Conservation (phyloP, 176 grass and related monocot genomes). For the Zoysia japonica region DNA sequence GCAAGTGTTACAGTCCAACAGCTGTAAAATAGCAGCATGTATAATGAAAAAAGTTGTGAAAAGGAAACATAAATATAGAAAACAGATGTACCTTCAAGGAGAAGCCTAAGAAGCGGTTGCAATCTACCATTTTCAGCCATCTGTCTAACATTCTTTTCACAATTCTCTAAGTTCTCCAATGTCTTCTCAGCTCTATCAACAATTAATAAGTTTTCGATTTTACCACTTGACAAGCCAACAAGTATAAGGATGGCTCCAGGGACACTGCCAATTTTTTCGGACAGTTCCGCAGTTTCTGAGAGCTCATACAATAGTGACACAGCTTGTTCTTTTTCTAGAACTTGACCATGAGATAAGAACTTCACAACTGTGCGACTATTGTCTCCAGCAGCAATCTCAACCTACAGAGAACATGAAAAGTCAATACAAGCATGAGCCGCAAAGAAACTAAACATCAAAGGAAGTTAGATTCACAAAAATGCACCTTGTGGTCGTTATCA, state of each 20-base stretch:
- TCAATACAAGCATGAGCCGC: slow-evolving; percentile 31
- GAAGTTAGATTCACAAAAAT: slow-evolving; percentile 13
- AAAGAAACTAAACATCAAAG: slow-evolving; percentile 18
- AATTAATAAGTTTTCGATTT: slow-evolving; percentile 65
- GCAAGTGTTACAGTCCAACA: background rate
- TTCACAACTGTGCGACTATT: slow-evolving; percentile 95
- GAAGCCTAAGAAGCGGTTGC: slow-evolving; percentile 81
- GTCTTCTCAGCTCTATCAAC: slow-evolving; percentile 79
- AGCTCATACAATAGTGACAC: slow-evolving; percentile 85
- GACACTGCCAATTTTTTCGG: slow-evolving; percentile 84
- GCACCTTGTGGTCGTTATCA: slow-evolving; percentile 84
- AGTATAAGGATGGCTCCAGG: slow-evolving; percentile 87
- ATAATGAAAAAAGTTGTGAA: background rate
- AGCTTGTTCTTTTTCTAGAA: slow-evolving; percentile 76
- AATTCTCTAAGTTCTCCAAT: slow-evolving; percentile 82
- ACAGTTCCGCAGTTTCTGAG: slow-evolving; percentile 68
- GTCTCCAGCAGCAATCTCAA: slow-evolving; percentile 75
- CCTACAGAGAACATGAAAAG: slow-evolving; percentile 46
- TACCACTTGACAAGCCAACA: slow-evolving; percentile 86
- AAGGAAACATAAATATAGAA: slow-evolving; percentile 1
- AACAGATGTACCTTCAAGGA: slow-evolving; percentile 76
- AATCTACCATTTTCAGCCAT: slow-evolving; percentile 96
- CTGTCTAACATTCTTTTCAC: slow-evolving; percentile 93
- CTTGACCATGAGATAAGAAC: slow-evolving; percentile 73
- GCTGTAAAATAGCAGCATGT: slow-evolving; percentile 13